Base-by-base conservation (phyloP, 129 eudicot genomes). In the Artemisia tridentata region DNA sequence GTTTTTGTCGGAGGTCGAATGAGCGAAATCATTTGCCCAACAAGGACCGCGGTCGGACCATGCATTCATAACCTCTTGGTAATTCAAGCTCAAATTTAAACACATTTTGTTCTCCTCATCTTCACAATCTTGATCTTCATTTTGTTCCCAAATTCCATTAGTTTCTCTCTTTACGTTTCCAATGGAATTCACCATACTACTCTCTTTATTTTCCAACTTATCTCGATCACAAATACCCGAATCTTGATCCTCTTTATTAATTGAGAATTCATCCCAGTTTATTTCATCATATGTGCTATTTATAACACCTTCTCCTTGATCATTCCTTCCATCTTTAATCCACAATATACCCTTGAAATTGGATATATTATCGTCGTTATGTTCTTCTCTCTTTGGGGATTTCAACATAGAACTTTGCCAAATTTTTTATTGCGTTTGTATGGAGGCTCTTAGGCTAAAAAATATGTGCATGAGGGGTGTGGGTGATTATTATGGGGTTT, bases 1-100 rank as follows among this genome's bases (percentile, higher is more conserved):
- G 15, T 34, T 53, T 38, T 67, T 67, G 50, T 73, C 73, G 15
- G 80, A 23, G n/a, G 65, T 19, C 15, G 79, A 75, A 25, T 19
- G 72, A 71, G 73, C 18, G 43, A 49, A 27, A 56, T 68, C 73
- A 29, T 83, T 25, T 14, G 88, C 68, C 80, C 75, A 71, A 63
- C 71, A 77, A 18, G 85, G 70, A 20, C 71, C 79, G 1, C 82
- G 72, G 50, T 69, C 53, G 38, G 88, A 84, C 88, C 88, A 84
- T 11, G 88, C 84, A 57, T 80, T 80, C 55, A 84, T 77, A 57
- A 84, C 85, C 16, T 80, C 78, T 46, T 84, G 78, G 68, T 80
- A 80, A 73, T 84, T 84, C 74, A 84, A 80, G 72, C 74, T 84
- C 54, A 84, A 31, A 23, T 80, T 77, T 58, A 84, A 69, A 47